phyloP scores from a whole-genome alignment of 1,139 yeast species.

The Protomyces arabidopsidicola region DNA sequence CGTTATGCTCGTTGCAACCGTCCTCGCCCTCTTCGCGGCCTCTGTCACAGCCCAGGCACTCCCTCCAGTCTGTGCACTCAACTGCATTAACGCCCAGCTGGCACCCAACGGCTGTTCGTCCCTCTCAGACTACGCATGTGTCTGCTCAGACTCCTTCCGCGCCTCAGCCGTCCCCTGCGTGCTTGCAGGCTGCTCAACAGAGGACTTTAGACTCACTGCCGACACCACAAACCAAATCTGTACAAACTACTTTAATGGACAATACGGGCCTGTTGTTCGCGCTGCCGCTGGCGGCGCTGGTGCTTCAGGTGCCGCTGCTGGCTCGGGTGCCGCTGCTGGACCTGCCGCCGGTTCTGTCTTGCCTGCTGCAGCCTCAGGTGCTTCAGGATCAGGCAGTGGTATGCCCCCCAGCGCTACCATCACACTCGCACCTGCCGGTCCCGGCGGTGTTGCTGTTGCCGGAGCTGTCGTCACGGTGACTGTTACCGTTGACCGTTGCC shows the following conservation, averaged over 20 bases:
- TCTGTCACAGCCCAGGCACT: neutral
- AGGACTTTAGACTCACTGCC: neutral
- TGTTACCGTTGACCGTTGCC: neutral
- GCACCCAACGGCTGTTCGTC: neutral
- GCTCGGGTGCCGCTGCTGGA: neutral
- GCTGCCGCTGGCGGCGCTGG: neutral
- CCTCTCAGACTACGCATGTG: neutral
- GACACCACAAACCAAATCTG: neutral
- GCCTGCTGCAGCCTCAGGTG: neutral
- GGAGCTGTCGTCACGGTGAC: neutral
- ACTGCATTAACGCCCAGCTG: neutral
- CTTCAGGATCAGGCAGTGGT: neutral
- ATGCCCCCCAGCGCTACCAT: neutral
- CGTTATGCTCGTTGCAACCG: neutral
- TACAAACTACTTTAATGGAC: neutral
- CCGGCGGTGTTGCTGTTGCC: neutral
- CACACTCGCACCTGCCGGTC: neutral
- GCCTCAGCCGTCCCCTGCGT: neutral
- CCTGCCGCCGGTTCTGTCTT: neutral
- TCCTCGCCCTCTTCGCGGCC: neutral
- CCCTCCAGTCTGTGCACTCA: neutral
- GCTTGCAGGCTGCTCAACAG: neutral
- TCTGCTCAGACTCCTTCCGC: neutral
- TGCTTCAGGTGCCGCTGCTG: neutral
- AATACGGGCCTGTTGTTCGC: neutral